A percentile compares a stretch with the other conserved stretches of the same genome.
Evolutionary conservation across 441 rosid species (phyloP).

Genomic region (Bocquillonia castaneifolia): DNA sequence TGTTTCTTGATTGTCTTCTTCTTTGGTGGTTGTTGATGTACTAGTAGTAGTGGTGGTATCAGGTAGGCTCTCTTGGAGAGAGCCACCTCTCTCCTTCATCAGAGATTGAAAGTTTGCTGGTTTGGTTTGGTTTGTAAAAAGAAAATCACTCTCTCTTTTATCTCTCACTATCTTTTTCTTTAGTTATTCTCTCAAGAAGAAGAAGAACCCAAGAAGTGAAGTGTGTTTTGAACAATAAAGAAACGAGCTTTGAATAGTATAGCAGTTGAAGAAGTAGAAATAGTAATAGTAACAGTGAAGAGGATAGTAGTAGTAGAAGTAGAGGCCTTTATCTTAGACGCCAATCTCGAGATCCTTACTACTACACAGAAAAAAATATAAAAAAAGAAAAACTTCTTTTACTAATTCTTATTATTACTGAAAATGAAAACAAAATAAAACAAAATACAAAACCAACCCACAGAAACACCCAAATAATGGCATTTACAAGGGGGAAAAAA

Average conservation of each 20-base stretch:
- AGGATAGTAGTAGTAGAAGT: no score
- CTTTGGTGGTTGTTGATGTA: slow-evolving; percentile 14
- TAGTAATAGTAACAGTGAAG: background rate
- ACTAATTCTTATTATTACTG: no score
- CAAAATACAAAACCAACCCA: slow-evolving; percentile 23
- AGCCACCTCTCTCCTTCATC: slow-evolving; percentile 63
- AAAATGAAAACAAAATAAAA: slow-evolving; percentile 3
- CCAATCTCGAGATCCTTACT: slow-evolving; percentile 51
- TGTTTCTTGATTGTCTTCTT: slow-evolving; percentile 24
- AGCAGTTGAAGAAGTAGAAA: no score
- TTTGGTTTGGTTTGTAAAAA: background rate
- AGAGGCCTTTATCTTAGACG: slow-evolving; percentile 40
- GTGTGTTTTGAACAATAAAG: background rate
- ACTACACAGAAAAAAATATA: background rate
- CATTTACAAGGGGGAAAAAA: no score
- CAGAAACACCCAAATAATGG: slow-evolving; percentile 10
- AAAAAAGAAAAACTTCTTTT: background rate
- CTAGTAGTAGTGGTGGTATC: slow-evolving; percentile 21
- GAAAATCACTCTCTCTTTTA: background rate
- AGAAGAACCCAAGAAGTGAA: background rate
- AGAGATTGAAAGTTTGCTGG: slow-evolving; percentile 9
- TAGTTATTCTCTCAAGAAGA: background rate
- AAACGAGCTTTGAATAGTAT: background rate
- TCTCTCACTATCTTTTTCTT: background rate
- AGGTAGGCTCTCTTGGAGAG: slow-evolving; percentile 72